These are phyloP conservation scores for Blastobotrys elegans DNA, from an alignment of 1,139 yeast species.

Conservation along the genomic window DNA sequence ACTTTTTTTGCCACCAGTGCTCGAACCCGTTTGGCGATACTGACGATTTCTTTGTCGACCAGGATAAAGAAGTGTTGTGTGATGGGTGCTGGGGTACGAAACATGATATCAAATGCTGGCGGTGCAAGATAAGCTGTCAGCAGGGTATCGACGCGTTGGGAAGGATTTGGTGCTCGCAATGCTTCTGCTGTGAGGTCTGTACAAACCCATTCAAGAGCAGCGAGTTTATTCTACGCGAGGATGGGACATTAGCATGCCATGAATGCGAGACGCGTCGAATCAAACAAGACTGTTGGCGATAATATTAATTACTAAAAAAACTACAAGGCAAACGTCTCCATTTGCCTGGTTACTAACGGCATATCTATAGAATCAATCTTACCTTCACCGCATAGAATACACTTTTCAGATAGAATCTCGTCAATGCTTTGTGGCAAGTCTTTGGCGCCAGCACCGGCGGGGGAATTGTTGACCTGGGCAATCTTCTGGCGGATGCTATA, in stretches of 20 bases:
- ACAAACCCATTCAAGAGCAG: conserved; percentile 25
- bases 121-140: conserved; percentile 26
- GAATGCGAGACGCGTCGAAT: conserved; percentile 29
- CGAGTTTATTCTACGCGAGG: conserved; percentile 33
- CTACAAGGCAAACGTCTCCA: conserved; percentile 1
- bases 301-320: not conserved
- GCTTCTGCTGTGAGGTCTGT: conserved; percentile 35
- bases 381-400: conserved; percentile 75
- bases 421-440: conserved; percentile 48
- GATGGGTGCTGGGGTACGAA: conserved; percentile 27
- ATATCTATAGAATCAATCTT: conserved; percentile 68
- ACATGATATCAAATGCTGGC: conserved; percentile 34
- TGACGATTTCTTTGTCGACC: conserved; percentile 26
- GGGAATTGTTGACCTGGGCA: conserved; percentile 46
- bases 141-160: conserved; percentile 32
- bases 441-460: conserved; percentile 30
- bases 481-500: conserved; percentile 61
- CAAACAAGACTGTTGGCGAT: conserved; percentile 26
- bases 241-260: conserved; percentile 33
- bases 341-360: conserved; percentile 33
- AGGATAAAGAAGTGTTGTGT: conserved; percentile 27
- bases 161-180: conserved; percentile 32
- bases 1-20: conserved; percentile 35
- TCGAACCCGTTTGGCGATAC: conserved; percentile 25
- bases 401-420: conserved; percentile 55